These are phyloP conservation scores for Trichophyton verrucosum DNA, from an alignment of 2,329 filamentous ascomycete genomes.

Conservation along the genomic window DNA sequence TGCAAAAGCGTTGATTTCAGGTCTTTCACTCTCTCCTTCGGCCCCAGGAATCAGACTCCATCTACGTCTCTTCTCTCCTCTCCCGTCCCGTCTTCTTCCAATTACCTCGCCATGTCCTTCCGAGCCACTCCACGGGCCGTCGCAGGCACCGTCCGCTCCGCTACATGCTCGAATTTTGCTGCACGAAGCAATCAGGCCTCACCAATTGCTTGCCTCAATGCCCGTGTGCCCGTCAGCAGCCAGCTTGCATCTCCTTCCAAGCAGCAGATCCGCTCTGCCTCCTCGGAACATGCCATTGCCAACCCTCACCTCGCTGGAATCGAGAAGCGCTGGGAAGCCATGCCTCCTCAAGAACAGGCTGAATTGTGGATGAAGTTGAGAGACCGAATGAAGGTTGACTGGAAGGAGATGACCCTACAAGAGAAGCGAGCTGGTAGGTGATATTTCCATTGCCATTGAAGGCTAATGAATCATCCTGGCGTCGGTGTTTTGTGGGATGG, in stretches of 20 bases:
- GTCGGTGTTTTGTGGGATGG: not conserved
- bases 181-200: constrained; percentile 1
- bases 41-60: constrained; percentile 2
- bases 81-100: constrained; percentile 7
- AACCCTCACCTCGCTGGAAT: constrained; percentile 97
- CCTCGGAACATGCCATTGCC: constrained; percentile 81
- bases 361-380: constrained; percentile 97
- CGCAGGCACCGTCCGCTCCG: constrained; percentile 25
- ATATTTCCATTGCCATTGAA: not conserved
- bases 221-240: constrained; percentile 23
- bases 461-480: not conserved
- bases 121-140: constrained; percentile 35
- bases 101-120: constrained; percentile 32
- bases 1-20: not conserved
- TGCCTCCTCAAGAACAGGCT: constrained; percentile 97
- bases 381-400: constrained; percentile 97
- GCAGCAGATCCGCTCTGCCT: constrained; percentile 38
- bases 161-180: not conserved
- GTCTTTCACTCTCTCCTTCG: not conserved
- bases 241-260: constrained; percentile 28
- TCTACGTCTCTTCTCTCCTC: constrained; percentile 19
- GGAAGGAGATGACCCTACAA: constrained; percentile 85
- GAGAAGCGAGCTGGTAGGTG: constrained; percentile 98
- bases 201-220: constrained; percentile 22
- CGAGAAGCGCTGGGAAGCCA: constrained; percentile 97